These are phyloP conservation scores for Coemansia sp. DNA, from an alignment of 192 early-diverging fungal genomes.

Conservation along the genomic window DNA sequence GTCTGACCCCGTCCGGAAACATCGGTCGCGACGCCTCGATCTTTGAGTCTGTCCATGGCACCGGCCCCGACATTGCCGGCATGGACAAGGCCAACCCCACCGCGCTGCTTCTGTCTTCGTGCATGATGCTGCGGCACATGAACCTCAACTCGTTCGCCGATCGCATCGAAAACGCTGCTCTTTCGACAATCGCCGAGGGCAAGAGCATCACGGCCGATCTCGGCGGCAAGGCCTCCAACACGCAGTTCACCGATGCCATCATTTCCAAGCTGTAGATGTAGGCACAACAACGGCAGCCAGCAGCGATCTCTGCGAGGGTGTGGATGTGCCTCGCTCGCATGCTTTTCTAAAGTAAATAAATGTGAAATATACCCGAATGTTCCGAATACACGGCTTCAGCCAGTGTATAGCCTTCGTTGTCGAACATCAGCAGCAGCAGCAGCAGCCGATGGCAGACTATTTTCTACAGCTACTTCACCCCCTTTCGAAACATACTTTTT, in stretches of 20 bases:
- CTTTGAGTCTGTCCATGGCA: constrained; percentile 95
- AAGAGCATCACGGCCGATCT: constrained; percentile 86
- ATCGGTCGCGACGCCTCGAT: constrained; percentile 97
- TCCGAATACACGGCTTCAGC: too few species aligned
- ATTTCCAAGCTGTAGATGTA: constrained; percentile 60
- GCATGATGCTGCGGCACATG: constrained; percentile 99
- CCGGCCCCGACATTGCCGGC: constrained; percentile 97
- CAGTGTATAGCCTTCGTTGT: too few species aligned
- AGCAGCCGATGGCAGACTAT: too few species aligned
- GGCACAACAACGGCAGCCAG: background rate
- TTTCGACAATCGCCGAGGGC: constrained; percentile 93
- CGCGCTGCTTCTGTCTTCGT: constrained; percentile 87
- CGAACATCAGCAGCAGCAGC: too few species aligned
- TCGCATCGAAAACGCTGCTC: constrained; percentile 85
- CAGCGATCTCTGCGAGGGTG: background rate
- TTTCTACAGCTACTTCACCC: too few species aligned
- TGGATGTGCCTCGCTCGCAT: background rate
- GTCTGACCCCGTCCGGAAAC: constrained; percentile 97
- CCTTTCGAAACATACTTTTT: too few species aligned
- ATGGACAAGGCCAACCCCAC: constrained; percentile 95
- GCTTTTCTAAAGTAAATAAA: background rate
- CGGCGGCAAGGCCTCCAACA: constrained; percentile 79
- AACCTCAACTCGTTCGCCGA: constrained; percentile 74
- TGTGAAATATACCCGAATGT: background rate
- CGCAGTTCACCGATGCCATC: constrained; percentile 81